Base-by-base conservation (phyloP, 164 flowering plant genomes). In the Saururus chinensis region DNA sequence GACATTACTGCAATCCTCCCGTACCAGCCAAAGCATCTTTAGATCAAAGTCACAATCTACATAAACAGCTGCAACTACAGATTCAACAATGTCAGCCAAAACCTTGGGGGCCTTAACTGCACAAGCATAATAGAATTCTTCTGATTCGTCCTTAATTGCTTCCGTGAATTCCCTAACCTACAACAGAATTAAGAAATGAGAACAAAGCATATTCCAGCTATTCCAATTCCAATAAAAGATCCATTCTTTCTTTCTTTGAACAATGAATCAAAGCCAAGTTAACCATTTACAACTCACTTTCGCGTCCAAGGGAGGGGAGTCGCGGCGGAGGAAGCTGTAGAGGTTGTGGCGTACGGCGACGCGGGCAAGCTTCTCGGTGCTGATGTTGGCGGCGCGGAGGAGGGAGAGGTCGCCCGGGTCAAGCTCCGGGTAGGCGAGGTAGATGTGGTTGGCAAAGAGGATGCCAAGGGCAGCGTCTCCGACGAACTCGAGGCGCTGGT, bases 1-100 rank as follows among this genome's bases (percentile, higher is more conserved):
- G 25, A 24, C 4, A 49, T 9, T 19, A 17, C 11, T 14, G 22
- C 16, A 25, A 9, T 51, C 45, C 19, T 24, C 20, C 0, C 40
- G 8, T 41, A 91, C 98, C 80, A 56, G 51, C 98, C 98, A 92
- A 0, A 87, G 69, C 7, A n/a, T 61, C 55, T 78, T 60, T 30
- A 89, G 68, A 73, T 87, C 76, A 64, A 72, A 84, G 37, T 69
- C 48, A 59, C 84, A 69, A 63, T 92, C 98, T 7, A 87, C 72
- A 66, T 84, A 92, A 48, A 92, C 62, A 19, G 98, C 98, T 7
- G 87, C 98, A 0, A 85, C 87, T 40, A 92, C 57, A 17, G 96
- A 80, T 66, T 92, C 98, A 10, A 87, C 92, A 56, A 92, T 80
- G 60, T 92, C 98, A 0, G 96, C 96, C 6, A 92, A 82, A 66